phyloP scores from a whole-genome alignment of 164 flowering plant species.

The grape (Vitis vinifera) region DNA sequence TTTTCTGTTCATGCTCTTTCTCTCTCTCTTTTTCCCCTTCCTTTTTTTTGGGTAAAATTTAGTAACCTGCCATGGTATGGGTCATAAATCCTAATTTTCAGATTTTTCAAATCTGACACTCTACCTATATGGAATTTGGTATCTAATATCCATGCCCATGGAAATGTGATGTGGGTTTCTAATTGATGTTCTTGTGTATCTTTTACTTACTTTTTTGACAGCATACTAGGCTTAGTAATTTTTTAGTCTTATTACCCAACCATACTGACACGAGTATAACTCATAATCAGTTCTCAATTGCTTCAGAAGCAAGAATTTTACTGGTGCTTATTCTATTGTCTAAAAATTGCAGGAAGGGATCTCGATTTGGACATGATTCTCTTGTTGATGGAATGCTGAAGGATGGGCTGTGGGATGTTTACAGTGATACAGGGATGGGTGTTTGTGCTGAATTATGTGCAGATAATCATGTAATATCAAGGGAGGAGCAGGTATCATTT shows the following conservation, averaged over 20 bases:
- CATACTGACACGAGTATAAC: background rate
- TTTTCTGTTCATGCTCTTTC: no score
- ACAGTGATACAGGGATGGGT: slow-evolving; percentile 92
- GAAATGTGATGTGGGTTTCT: no score
- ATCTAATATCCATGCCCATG: no score
- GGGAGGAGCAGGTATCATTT: slow-evolving; percentile 72
- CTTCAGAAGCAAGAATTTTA: background rate
- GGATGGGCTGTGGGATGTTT: slow-evolving; percentile 98
- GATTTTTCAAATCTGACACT: no score
- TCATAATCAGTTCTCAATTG: background rate
- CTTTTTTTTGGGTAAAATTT: no score
- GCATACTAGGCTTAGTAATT: background rate
- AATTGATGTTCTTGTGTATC: no score
- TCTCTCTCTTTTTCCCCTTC: no score
- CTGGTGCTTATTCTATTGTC: slow-evolving; percentile 2
- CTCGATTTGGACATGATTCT: slow-evolving; percentile 82
- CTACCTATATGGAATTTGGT: no score
- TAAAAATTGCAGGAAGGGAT: slow-evolving; percentile 62
- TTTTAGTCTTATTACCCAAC: background rate
- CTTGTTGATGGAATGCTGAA: slow-evolving; percentile 91
- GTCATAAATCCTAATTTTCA: no score
- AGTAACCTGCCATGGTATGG: no score
- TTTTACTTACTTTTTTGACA: no score
- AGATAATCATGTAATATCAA: slow-evolving; percentile 54
- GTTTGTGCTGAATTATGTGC: slow-evolving; percentile 90